phyloP scores from a whole-genome alignment of 1,284 basidiomycete genomes.

The Apiotrichum akiyoshidainum region DNA sequence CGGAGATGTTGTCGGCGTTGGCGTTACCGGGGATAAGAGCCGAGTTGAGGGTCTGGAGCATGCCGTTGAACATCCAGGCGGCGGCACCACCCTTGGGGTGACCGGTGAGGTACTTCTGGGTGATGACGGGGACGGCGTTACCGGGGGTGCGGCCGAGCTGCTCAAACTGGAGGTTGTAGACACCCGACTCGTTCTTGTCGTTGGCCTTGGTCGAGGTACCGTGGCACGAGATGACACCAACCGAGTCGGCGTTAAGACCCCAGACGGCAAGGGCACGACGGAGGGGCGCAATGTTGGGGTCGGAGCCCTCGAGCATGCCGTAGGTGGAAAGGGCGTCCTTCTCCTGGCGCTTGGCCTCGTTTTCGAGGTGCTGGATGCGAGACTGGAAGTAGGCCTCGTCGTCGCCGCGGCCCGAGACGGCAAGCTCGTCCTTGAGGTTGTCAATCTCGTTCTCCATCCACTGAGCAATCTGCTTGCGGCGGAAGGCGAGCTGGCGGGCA shows the following conservation, averaged over 20 bases:
- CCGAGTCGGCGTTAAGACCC: constrained; percentile 88
- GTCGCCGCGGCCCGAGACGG: constrained; percentile 55
- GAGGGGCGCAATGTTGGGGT: constrained; percentile 81
- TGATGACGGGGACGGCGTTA: constrained; percentile 93
- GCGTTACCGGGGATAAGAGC: constrained; percentile 96
- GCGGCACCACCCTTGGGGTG: constrained; percentile 97
- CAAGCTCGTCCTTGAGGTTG: constrained; percentile 72
- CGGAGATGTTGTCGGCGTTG: constrained; percentile 93
- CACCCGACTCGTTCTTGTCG: constrained; percentile 96
- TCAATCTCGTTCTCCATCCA: constrained; percentile 87
- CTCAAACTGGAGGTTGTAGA: constrained; percentile 92
- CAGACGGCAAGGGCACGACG: constrained; percentile 93
- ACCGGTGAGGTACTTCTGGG: constrained; percentile 94
- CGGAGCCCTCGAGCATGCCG: constrained; percentile 88
- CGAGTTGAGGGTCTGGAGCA: constrained; percentile 78
- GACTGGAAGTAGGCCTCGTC: constrained; percentile 68
- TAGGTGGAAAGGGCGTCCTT: constrained; percentile 83
- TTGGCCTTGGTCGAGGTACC: constrained; percentile 96
- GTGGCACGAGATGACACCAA: constrained; percentile 57
- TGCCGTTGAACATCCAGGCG: constrained; percentile 94
- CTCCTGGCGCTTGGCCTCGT: constrained; percentile 84
- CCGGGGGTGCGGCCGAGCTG: constrained; percentile 82
- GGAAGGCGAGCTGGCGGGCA: constrained; percentile 85
- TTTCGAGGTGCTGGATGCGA: constrained; percentile 77
- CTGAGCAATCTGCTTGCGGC: constrained; percentile 84